A percentile compares a stretch with the other conserved stretches of the same genome.
Conservation (phyloP, 441 rosid species). For the Raphanus hybrid region DNA sequence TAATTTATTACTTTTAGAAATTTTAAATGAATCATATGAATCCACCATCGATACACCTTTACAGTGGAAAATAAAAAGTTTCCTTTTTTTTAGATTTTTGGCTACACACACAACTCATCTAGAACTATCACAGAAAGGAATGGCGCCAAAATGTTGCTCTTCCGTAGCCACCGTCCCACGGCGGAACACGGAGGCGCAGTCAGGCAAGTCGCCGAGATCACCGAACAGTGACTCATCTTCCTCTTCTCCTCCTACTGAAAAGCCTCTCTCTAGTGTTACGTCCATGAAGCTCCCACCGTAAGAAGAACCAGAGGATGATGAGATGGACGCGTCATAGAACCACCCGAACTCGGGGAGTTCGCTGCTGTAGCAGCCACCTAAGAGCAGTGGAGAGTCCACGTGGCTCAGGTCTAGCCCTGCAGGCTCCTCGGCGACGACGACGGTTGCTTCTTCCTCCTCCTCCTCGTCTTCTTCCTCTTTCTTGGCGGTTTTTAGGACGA, state of each 20-base stretch:
- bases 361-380: slow-evolving; percentile 39
- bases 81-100: slow-evolving; percentile 11
- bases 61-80: slow-evolving; percentile 30
- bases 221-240: slow-evolving; percentile 53
- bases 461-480: slow-evolving; percentile 40
- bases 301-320: slow-evolving; percentile 35
- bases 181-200: slow-evolving; percentile 51
- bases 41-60: slow-evolving; percentile 38
- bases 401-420: slow-evolving; percentile 41
- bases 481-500: slow-evolving; percentile 34
- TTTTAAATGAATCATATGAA: slow-evolving; percentile 32
- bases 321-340: slow-evolving; percentile 48
- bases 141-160: slow-evolving; percentile 45
- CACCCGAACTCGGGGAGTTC: slow-evolving; percentile 50
- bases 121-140: slow-evolving; percentile 47
- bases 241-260: slow-evolving; percentile 32
- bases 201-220: slow-evolving; percentile 60
- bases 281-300: slow-evolving; percentile 31
- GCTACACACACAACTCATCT: slow-evolving; percentile 39
- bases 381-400: slow-evolving; percentile 42
- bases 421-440: slow-evolving; percentile 29
- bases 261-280: slow-evolving; percentile 31
- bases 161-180: slow-evolving; percentile 35
- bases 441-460: slow-evolving; percentile 29
- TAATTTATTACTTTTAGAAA: slow-evolving; percentile 14